phyloP scores from a whole-genome alignment of 2,329 filamentous ascomycete genomes.

The Monilinia fructicola region DNA sequence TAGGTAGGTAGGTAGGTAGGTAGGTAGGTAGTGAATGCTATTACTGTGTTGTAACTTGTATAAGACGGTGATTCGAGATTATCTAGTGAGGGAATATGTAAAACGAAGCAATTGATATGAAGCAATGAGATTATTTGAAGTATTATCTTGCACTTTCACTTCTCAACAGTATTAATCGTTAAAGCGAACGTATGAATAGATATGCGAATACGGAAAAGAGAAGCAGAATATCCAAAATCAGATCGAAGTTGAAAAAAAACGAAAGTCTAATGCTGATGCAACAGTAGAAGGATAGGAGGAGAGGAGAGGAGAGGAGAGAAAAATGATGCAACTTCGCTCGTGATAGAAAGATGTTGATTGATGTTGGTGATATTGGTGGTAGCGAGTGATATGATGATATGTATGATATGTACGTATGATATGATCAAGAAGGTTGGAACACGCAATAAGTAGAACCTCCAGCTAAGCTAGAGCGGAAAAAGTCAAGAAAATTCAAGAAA shows the following conservation, averaged over 20 bases:
- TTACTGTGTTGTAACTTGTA: background rate
- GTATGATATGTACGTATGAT: too few relatives aligned
- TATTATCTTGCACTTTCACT: background rate
- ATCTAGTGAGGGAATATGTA: conserved; percentile 2
- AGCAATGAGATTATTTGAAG: background rate
- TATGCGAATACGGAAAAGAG: background rate
- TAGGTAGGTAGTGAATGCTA: background rate
- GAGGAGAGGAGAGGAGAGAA: background rate
- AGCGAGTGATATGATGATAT: background rate
- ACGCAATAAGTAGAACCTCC: background rate
- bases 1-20: too few relatives aligned
- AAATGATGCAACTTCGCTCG: conserved; percentile 1
- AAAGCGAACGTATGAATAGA: background rate
- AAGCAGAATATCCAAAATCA: background rate
- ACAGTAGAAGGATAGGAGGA: background rate
- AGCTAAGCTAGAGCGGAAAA: background rate
- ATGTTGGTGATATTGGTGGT: background rate
- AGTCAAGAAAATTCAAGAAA: background rate
- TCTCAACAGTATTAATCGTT: background rate
- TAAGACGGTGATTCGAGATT: background rate
- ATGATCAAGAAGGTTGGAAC: conserved; percentile 17
- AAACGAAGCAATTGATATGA: conserved; percentile 2
- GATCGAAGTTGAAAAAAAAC: background rate
- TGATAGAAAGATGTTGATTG: background rate
- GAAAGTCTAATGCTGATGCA: conserved; percentile 13